A percentile compares a stretch with the other conserved stretches of the same genome.
Evolutionary conservation across 352 stramenopile species (phyloP).

Genomic region (Globisporangium rhizosaccharum): DNA sequence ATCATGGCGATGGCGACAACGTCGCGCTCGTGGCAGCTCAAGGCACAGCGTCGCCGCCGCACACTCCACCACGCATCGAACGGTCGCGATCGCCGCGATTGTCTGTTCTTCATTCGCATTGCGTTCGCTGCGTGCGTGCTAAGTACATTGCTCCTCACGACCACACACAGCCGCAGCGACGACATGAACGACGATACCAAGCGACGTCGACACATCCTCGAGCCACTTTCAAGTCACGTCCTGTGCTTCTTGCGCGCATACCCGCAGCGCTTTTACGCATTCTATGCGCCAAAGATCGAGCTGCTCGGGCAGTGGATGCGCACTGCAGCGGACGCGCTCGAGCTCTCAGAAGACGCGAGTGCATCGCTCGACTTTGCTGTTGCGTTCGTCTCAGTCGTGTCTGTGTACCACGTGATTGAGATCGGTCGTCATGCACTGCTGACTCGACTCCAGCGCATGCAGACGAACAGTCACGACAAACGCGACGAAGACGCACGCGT

Average conservation of each 20-base stretch:
- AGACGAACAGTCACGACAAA: not conserved
- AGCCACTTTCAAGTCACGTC: not conserved
- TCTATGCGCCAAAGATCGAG: conserved; percentile 15
- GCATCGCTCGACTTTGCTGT: conserved; percentile 16
- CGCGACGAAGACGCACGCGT: not conserved
- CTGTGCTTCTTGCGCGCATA: conserved; percentile 9
- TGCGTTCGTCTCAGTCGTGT: conserved; percentile 11
- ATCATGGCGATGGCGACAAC: not conserved
- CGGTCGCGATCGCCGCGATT: not conserved
- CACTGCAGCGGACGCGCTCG: not conserved
- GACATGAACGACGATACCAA: not conserved
- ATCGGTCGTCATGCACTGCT: conserved; percentile 2
- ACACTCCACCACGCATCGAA: not conserved
- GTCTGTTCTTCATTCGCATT: not conserved
- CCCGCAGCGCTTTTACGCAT: conserved; percentile 14
- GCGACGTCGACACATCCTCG: not conserved
- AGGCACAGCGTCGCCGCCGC: conserved; percentile 5
- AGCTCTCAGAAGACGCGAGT: conserved; percentile 6
- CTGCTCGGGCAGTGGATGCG: not conserved
- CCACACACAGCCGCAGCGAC: not conserved
- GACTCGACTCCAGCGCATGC: not conserved
- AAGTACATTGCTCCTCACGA: not conserved
- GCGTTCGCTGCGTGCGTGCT: not conserved
- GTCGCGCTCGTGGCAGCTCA: conserved; percentile 4
- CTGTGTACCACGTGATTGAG: conserved; percentile 16